These are phyloP conservation scores for Xerocomellus chrysenteron DNA, from an alignment of 768 basidiomycete genomes.

Conservation along the genomic window DNA sequence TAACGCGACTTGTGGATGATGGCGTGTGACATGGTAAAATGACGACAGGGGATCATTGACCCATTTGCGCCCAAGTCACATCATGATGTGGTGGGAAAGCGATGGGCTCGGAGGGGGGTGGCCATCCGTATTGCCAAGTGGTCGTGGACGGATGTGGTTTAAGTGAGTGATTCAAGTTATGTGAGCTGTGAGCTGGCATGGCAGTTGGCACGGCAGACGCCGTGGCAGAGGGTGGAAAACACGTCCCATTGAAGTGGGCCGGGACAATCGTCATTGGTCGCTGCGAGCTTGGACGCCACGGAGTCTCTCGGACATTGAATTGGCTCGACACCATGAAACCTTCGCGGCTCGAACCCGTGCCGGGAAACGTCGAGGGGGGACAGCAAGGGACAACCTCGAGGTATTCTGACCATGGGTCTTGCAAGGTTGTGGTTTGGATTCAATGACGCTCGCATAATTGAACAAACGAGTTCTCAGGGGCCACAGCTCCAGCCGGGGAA, in stretches of 20 bases:
- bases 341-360: constrained; percentile 25
- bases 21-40: constrained; percentile 15
- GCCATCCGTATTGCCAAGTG: not conserved
- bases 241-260: not conserved
- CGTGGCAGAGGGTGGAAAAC: not conserved
- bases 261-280: constrained; percentile 1
- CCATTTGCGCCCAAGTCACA: constrained; percentile 21
- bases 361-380: not conserved
- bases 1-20: constrained; percentile 14
- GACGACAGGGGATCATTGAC: constrained; percentile 15
- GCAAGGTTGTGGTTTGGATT: constrained; percentile 7
- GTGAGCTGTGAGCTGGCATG: constrained; percentile 11
- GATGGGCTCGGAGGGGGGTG: constrained; percentile 17
- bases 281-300: constrained; percentile 18
- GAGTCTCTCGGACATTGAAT: constrained; percentile 35
- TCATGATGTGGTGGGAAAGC: constrained; percentile 17
- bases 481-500: constrained; percentile 6
- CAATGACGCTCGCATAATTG: constrained; percentile 3
- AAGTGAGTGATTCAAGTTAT: constrained; percentile 8
- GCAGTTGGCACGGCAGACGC: constrained; percentile 8
- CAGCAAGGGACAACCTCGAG: constrained; percentile 10
- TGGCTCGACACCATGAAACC: constrained; percentile 17
- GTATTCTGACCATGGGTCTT: not conserved
- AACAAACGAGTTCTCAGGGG: constrained; percentile 8
- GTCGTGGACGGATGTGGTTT: constrained; percentile 13